A percentile compares a stretch with the other conserved stretches of the same genome.
Evolutionary conservation across 1,139 yeast genomes (phyloP).

Genomic region (Saccharomyces pastorianus): DNA sequence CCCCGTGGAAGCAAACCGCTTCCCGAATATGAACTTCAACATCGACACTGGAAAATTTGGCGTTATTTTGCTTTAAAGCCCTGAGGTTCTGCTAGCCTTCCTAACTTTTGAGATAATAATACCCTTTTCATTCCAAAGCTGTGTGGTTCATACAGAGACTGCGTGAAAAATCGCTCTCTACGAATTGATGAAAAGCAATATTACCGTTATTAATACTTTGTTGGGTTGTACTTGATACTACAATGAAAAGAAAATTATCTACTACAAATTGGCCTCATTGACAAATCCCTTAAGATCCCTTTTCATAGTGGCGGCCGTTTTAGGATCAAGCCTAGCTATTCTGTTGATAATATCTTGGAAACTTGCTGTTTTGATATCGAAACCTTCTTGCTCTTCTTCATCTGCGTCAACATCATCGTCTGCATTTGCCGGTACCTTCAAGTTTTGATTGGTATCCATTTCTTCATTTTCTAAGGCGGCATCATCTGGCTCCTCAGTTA

Average conservation of each 20-base stretch:
- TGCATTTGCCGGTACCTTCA: slow-evolving; percentile 10
- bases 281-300: slow-evolving; percentile 36
- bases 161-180: not conserved
- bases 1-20: slow-evolving; percentile 24
- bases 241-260: not conserved
- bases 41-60: slow-evolving; percentile 2
- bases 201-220: too few species aligned
- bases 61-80: not conserved
- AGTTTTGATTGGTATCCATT: slow-evolving; percentile 21
- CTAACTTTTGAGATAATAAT: not conserved
- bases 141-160: too few species aligned
- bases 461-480: slow-evolving; percentile 27
- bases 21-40: slow-evolving; percentile 11
- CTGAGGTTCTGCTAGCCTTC: not conserved
- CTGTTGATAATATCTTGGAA: slow-evolving; percentile 35
- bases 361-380: slow-evolving; percentile 31
- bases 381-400: slow-evolving; percentile 23
- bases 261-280: slow-evolving; percentile 39
- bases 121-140: not conserved
- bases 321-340: slow-evolving; percentile 33
- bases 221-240: not conserved
- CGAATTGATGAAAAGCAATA: not conserved
- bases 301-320: slow-evolving; percentile 36
- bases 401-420: slow-evolving; percentile 21
- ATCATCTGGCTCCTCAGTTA: slow-evolving; percentile 32